Percentiles rank a stretch among this genome's conserved stretches.
Conservation (phyloP, 768 basidiomycete species). For the Gelatoporia subvermispora region DNA sequence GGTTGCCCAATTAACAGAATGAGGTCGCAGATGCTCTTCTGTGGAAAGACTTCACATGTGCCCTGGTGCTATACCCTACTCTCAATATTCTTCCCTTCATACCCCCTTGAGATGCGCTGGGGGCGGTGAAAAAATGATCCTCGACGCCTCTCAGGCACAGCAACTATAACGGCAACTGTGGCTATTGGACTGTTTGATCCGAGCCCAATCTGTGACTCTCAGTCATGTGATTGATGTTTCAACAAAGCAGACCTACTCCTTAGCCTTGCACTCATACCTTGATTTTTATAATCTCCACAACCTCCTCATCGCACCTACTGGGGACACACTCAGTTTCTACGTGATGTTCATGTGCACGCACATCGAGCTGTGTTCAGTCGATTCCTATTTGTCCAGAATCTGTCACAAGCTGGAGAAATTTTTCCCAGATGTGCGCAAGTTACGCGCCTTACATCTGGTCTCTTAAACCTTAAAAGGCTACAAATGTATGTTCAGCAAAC, state of each 20-base stretch:
- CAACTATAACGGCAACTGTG: slow-evolving; percentile 32
- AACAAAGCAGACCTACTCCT: slow-evolving; percentile 23
- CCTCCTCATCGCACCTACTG: slow-evolving; percentile 32
- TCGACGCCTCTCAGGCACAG: slow-evolving; percentile 9
- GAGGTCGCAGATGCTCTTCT: slow-evolving; percentile 20
- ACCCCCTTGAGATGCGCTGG: slow-evolving; percentile 20
- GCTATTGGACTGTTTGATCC: slow-evolving; percentile 28
- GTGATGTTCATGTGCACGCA: slow-evolving; percentile 30
- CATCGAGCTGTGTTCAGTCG: slow-evolving; percentile 32
- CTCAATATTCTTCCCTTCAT: background rate
- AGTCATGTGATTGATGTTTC: slow-evolving; percentile 25
- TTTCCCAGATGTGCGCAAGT: slow-evolving; percentile 25
- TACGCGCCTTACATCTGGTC: slow-evolving; percentile 22
- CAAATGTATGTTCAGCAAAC: slow-evolving; percentile 13
- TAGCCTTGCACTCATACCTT: slow-evolving; percentile 34
- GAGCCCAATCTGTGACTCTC: slow-evolving; percentile 29
- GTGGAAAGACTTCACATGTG: background rate
- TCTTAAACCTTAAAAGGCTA: slow-evolving; percentile 27
- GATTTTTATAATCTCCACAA: slow-evolving; percentile 28
- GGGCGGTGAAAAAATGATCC: slow-evolving; percentile 19
- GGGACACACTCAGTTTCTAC: slow-evolving; percentile 33
- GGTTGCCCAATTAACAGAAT: slow-evolving; percentile 14
- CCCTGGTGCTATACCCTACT: background rate
- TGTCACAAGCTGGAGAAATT: slow-evolving; percentile 26
- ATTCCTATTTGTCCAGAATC: slow-evolving; percentile 34